Percentiles rank a stretch among this genome's conserved stretches.
Conservation (phyloP, 805 yeast species). For the Clavispora asparagi region DNA sequence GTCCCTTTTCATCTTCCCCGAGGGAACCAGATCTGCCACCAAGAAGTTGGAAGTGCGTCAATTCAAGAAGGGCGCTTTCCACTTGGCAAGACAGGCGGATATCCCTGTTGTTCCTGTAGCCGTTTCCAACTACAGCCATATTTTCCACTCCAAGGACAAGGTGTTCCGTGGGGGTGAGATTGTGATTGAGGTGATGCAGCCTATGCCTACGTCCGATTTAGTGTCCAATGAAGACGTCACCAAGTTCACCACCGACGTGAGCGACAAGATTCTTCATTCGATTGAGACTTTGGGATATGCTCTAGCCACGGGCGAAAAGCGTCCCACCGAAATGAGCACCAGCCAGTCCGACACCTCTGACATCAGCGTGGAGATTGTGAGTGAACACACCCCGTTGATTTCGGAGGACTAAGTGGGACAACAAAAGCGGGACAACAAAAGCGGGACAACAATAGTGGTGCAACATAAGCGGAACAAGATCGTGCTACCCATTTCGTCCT, state of each 20-base stretch:
- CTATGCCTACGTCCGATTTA: conserved; percentile 66
- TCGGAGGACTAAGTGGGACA: conserved; percentile 5
- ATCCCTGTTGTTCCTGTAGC: conserved; percentile 88
- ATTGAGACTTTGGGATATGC: conserved; percentile 39
- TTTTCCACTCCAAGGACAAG: conserved; percentile 56
- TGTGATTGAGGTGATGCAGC: conserved; percentile 72
- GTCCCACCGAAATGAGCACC: conserved; percentile 1
- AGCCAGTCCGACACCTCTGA: conserved; percentile 6
- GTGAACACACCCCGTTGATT: conserved; percentile 15
- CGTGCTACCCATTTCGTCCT: too few species aligned
- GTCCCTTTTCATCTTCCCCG: conserved; percentile 89
- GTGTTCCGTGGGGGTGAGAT: conserved; percentile 78
- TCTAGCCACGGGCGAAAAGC: conserved; percentile 4
- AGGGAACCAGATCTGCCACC: conserved; percentile 89
- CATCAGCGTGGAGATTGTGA: conserved; percentile 12
- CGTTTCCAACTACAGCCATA: conserved; percentile 75
- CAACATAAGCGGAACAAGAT: too few species aligned
- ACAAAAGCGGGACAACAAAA: too few species aligned
- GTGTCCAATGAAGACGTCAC: conserved; percentile 64
- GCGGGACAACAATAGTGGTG: too few species aligned
- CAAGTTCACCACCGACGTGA: conserved; percentile 49
- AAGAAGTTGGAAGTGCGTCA: conserved; percentile 67
- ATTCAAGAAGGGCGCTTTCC: conserved; percentile 97
- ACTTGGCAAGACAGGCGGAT: conserved; percentile 87
- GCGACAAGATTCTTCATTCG: conserved; percentile 50